Base-by-base conservation (phyloP, 1,284 basidiomycete species). In the Sporisorium iseilematis-ciliati region DNA sequence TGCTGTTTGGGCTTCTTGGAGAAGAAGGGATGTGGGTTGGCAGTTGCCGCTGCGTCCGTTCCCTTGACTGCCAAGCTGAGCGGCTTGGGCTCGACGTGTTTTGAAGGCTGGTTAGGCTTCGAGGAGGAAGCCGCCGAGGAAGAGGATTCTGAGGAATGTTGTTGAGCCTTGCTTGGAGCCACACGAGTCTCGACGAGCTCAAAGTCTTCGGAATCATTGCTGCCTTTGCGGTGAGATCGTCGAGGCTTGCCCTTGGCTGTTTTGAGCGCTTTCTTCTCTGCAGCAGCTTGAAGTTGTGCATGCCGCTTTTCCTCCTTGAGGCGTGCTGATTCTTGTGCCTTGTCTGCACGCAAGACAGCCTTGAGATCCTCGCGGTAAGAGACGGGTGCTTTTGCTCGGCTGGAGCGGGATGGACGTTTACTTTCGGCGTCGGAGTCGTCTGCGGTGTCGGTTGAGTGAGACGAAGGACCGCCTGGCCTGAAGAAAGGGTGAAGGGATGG, bases 311-410 rank as follows among this genome's bases (percentile, higher is more conserved):
- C 65, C 10, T 57, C 35, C 10, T 63, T 70, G 21, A 51, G 20
- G 7, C 61, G 52, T 10, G 65, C 61, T 7, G 65, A 42, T 41
- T 76, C 74, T 33, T 65, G 46, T 5, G 57, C 62, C 1, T 54
- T 52, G 29, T 76, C 74, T 31, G 69, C 69, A 23, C 65, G 69
- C 2, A 76, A 63, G 2, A 76, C 74, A 4, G 68, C 74, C n/a
- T 76, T 76, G 33, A 76, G 69, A 45, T 76, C 74, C 29, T 76
- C 69, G 21, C 58, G 54, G 51, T 76, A 76, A 8, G 69, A 72
- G 2, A 57, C 54, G n/a, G 62, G 69, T 0, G 64, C 62, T 51
- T 72, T 76, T 16, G 43, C 20, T 0, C 74, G 53, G 12, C 48
- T 64, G 7, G 65, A 59, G 7, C 74, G 68, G 8, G 52, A 7